Evolutionary conservation across 2,329 filamentous ascomycete genomes (phyloP), one percentile per base, ranked within the genome.

Genomic region (Cordyceps tenuipes): DNA sequence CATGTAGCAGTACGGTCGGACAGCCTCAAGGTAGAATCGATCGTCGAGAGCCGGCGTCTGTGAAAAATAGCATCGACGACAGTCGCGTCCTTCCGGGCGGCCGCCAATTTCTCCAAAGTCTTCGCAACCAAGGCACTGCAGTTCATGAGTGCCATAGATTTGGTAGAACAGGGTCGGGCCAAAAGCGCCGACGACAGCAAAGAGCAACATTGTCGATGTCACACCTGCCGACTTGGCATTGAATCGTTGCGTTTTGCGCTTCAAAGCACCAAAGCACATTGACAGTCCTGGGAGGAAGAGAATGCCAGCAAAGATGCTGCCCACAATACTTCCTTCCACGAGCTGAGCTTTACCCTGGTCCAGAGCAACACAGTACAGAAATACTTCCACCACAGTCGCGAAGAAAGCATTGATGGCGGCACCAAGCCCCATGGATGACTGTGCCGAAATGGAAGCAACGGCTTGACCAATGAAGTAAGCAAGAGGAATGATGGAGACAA

Each of bases 381-480:
- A 99, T 1, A 99, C 95, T 71, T 99, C 94, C 10, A 99, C 94
- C 23, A 99, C 81, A 1, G 94, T 99, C 13, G 92, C 96, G 77
- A 99, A 99, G 73, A 99, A 96, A 51, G 94, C 94, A 68, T 99
- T 99, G 77, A 97, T 90, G 36, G 93, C 95, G 31, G 94, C 94
- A 70, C 94, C 94, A 9, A 99, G 81, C 29, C 94, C 94, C 94
- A 99, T 99, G 5, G 93, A 97, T 1, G 93, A 97, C 72, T 99
- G 94, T 1, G 94, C 94, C 10, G 94, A 99, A 67, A 99, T 99
- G 57, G 94, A 99, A 2, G 94, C 94, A 50, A 99, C 94, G 43
- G 94, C 94, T 75, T 99, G 94, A 1, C 94, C 94, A 66, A 99
- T 99, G 72, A 99, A 99, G 75, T 99, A 99, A 15, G 94, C 94